These are phyloP conservation scores for Saprolegnia parasitica DNA, from an alignment of 352 stramenopile genomes.

Conservation along the genomic window DNA sequence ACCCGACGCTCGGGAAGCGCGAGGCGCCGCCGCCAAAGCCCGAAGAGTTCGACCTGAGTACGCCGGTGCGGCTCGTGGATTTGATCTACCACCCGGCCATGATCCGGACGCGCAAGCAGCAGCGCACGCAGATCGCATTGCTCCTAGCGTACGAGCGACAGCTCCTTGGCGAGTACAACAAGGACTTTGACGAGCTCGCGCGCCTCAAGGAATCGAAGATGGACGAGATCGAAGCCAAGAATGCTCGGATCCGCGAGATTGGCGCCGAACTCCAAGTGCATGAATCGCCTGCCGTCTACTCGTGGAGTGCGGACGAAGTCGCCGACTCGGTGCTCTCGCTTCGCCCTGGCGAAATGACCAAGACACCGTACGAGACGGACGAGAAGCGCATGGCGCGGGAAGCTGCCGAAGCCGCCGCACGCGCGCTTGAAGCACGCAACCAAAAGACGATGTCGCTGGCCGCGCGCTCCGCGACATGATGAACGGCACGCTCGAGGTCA, in stretches of 20 bases:
- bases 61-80: conserved; percentile 51
- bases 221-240: conserved; percentile 85
- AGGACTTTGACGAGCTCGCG: conserved; percentile 69
- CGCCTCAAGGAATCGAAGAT: conserved; percentile 76
- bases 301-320: conserved; percentile 54
- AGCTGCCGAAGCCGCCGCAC: conserved; percentile 37
- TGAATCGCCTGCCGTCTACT: conserved; percentile 35
- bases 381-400: conserved; percentile 50
- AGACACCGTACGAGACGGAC: conserved; percentile 78
- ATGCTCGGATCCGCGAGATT: conserved; percentile 86
- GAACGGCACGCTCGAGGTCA: conserved; percentile 89
- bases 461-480: conserved; percentile 90
- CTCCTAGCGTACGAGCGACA: conserved; percentile 66
- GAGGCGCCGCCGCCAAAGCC: conserved; percentile 1
- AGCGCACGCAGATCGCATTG: conserved; percentile 82
- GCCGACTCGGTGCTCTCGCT: conserved; percentile 66
- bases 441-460: conserved; percentile 79
- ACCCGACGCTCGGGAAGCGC: conserved; percentile 29
- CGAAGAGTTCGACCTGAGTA: conserved; percentile 4
- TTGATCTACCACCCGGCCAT: conserved; percentile 86
- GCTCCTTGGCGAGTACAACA: conserved; percentile 76
- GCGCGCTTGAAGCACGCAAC: conserved; percentile 41
- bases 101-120: conserved; percentile 73
- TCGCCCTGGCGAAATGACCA: conserved; percentile 70
- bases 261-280: conserved; percentile 50